Conservation (phyloP, 345 rosid species). For the Rhodamnia rubescens region DNA sequence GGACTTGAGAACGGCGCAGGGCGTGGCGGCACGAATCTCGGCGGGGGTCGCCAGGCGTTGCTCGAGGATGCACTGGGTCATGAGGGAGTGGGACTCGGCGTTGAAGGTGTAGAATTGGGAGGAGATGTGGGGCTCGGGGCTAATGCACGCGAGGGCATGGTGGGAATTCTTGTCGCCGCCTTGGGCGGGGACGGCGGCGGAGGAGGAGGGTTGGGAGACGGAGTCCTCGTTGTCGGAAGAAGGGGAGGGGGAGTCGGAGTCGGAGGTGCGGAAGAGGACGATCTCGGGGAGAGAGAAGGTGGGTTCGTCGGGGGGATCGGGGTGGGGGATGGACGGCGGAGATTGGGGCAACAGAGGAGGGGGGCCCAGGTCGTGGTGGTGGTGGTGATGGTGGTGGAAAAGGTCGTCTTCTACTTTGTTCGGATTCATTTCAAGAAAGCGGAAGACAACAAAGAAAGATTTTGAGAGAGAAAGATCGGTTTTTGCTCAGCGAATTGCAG, state of each 20-base stretch:
- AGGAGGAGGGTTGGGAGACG: slow-evolving; percentile 3
- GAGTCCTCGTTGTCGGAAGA: slow-evolving; percentile 41
- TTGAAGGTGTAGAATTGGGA: slow-evolving; percentile 97
- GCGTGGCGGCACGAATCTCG: slow-evolving; percentile 91
- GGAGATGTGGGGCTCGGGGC: slow-evolving; percentile 81
- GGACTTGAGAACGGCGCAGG: slow-evolving; percentile 64
- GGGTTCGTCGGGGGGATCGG: slow-evolving; percentile 19
- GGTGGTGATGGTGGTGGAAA: slow-evolving; percentile 6
- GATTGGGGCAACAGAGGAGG: slow-evolving; percentile 26
- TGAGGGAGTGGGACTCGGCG: slow-evolving; percentile 83
- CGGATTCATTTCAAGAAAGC: slow-evolving; percentile 5
- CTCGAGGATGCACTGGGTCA: slow-evolving; percentile 88
- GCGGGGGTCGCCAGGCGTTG: slow-evolving; percentile 70
- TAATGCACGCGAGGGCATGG: slow-evolving; percentile 19
- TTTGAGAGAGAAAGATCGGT: not conserved
- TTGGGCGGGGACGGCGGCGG: slow-evolving; percentile 11
- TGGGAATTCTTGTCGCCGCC: not conserved
- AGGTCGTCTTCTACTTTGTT: slow-evolving; percentile 11
- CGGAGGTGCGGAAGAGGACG: slow-evolving; percentile 64
- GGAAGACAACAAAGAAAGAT: not conserved
- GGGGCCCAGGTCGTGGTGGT: slow-evolving; percentile 15
- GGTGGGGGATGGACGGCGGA: slow-evolving; percentile 32
- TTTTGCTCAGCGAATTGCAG: not conserved
- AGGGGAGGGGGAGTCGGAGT: slow-evolving; percentile 4
- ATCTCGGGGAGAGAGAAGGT: slow-evolving; percentile 47